phyloP scores from a whole-genome alignment of 2,329 filamentous ascomycete genomes.

The Thermoascus crustaceus region DNA sequence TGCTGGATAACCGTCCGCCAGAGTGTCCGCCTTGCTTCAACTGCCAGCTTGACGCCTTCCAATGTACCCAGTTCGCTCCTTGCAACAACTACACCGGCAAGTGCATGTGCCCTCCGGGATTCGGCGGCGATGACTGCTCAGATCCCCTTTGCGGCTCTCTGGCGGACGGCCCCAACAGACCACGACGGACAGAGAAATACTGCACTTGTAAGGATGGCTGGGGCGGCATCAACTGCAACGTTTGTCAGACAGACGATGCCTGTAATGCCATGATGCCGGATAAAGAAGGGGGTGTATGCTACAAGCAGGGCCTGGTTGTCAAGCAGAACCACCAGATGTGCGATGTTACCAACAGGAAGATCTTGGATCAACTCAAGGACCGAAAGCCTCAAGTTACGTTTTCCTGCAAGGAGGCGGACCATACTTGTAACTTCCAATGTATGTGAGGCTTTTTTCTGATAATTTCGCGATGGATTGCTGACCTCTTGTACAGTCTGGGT shows the following conservation, averaged over 20 bases:
- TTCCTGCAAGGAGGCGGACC: slow-evolving; percentile 66
- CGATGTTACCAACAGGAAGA: slow-evolving; percentile 93
- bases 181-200: slow-evolving; percentile 59
- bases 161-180: slow-evolving; percentile 68
- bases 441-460: slow-evolving; percentile 23
- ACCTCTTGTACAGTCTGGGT: slow-evolving; percentile 67
- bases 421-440: slow-evolving; percentile 93
- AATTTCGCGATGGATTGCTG: slow-evolving; percentile 12
- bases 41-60: slow-evolving; percentile 87
- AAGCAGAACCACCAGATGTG: slow-evolving; percentile 97
- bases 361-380: slow-evolving; percentile 74
- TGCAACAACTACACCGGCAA: slow-evolving; percentile 89
- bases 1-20: slow-evolving; percentile 62
- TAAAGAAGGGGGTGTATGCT: slow-evolving; percentile 77
- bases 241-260: slow-evolving; percentile 74
- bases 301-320: slow-evolving; percentile 80
- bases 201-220: slow-evolving; percentile 91
- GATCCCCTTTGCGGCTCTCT: slow-evolving; percentile 87
- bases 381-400: slow-evolving; percentile 92
- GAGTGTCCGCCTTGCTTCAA: slow-evolving; percentile 66
- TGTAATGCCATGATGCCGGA: slow-evolving; percentile 85
- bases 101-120: slow-evolving; percentile 85
- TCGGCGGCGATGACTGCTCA: slow-evolving; percentile 89
- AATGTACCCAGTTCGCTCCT: slow-evolving; percentile 79
- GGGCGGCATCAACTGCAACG: slow-evolving; percentile 96